Evolutionary conservation across 164 flowering plant genomes (phyloP).

Genomic region (Pachysandra terminalis): DNA sequence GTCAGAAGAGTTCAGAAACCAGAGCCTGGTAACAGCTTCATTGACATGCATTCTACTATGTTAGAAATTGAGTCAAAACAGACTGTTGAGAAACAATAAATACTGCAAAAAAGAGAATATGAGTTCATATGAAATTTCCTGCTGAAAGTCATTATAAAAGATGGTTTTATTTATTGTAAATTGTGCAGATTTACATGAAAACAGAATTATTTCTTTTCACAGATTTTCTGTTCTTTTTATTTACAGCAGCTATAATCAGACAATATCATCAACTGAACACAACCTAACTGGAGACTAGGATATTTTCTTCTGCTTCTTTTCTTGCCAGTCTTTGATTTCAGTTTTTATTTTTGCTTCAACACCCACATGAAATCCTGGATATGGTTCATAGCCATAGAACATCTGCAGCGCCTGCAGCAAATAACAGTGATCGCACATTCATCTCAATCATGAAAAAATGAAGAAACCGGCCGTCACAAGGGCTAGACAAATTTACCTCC

Average conservation of each 20-base stretch:
- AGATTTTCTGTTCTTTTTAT: too few relatives aligned
- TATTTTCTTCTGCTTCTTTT: conserved; percentile 51
- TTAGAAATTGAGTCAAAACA: too few relatives aligned
- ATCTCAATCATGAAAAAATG: conserved; percentile 18
- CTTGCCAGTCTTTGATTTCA: conserved; percentile 58
- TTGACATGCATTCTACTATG: conserved; percentile 7
- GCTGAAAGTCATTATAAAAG: too few relatives aligned
- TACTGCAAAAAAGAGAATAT: too few relatives aligned
- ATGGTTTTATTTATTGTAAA: too few relatives aligned
- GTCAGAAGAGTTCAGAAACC: conserved; percentile 42
- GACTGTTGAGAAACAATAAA: too few relatives aligned
- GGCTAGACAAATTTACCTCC: too few relatives aligned
- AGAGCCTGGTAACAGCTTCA: conserved; percentile 47
- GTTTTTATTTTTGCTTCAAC: conserved; percentile 50
- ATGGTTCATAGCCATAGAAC: too few relatives aligned
- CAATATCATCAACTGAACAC: not conserved
- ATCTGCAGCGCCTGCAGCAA: conserved; percentile 56
- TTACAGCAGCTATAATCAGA: too few relatives aligned
- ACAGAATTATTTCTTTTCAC: too few relatives aligned
- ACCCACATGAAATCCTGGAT: conserved; percentile 56
- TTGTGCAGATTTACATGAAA: too few relatives aligned
- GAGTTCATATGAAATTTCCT: too few relatives aligned
- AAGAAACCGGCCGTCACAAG: conserved; percentile 67
- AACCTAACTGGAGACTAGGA: conserved; percentile 5
- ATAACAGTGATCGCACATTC: not conserved